Conservation (phyloP, 1,284 basidiomycete genomes). For the Tremellales sp. region DNA sequence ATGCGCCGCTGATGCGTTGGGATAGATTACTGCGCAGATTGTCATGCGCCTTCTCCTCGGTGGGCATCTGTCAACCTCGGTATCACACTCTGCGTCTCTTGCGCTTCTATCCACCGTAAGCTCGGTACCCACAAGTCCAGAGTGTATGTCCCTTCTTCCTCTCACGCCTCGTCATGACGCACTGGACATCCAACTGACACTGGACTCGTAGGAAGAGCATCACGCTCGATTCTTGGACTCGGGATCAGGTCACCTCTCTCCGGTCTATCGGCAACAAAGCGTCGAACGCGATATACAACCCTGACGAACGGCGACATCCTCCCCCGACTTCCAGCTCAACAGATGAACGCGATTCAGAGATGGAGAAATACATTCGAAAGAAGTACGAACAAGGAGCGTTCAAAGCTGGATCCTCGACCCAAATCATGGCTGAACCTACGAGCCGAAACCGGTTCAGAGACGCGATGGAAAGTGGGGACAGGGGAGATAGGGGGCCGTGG, state of each 20-base stretch:
- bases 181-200: not conserved
- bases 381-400: slow-evolving; percentile 48
- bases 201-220: slow-evolving; percentile 37
- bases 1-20: not conserved
- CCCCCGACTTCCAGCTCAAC: slow-evolving; percentile 32
- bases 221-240: slow-evolving; percentile 47
- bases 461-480: slow-evolving; percentile 4
- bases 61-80: slow-evolving; percentile 47
- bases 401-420: slow-evolving; percentile 15
- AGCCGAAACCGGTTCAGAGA: slow-evolving; percentile 7
- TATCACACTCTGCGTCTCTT: slow-evolving; percentile 41
- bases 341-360: slow-evolving; percentile 44
- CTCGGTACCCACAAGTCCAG: slow-evolving; percentile 47
- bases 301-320: slow-evolving; percentile 39
- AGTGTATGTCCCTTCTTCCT: slow-evolving; percentile 29
- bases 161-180: not conserved
- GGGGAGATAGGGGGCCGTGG: no score
- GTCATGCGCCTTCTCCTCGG: slow-evolving; percentile 38
- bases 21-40: slow-evolving; percentile 46
- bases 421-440: not conserved
- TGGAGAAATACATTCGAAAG: slow-evolving; percentile 43
- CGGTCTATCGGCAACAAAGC: slow-evolving; percentile 37
- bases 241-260: slow-evolving; percentile 43
- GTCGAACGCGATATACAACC: slow-evolving; percentile 44
- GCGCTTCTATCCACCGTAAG: slow-evolving; percentile 44